phyloP scores from a whole-genome alignment of 2,329 filamentous ascomycete species.

The Eutypa lata region DNA sequence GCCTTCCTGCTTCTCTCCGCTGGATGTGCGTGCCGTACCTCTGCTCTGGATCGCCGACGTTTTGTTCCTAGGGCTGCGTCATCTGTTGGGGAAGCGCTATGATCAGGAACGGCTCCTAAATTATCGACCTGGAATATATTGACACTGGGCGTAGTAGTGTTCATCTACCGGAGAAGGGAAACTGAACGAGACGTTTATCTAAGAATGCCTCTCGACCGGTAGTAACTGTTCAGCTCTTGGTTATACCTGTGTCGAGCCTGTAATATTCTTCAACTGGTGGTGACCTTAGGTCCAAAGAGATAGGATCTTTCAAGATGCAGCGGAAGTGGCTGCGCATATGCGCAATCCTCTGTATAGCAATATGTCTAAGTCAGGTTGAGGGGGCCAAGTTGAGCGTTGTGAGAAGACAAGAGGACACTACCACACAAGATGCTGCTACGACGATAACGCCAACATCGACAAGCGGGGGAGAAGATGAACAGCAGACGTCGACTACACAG shows the following conservation, averaged over 20 bases:
- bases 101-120: no score
- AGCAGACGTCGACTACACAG: conserved; percentile 10
- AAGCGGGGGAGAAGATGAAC: background rate
- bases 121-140: no score
- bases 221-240: background rate
- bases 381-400: conserved; percentile 31
- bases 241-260: background rate
- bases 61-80: no score
- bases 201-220: conserved; percentile 14
- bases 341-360: conserved; percentile 36
- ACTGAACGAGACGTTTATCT: background rate
- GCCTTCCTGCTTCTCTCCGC: no score
- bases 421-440: conserved; percentile 15
- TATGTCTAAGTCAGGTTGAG: conserved; percentile 35
- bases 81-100: no score
- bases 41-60: no score
- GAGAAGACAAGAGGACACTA: conserved; percentile 32
- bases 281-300: background rate
- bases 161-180: no score
- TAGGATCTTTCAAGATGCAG: conserved; percentile 27
- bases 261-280: background rate
- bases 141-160: no score
- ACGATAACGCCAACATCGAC: conserved; percentile 13
- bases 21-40: no score
- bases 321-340: conserved; percentile 30